phyloP scores from a whole-genome alignment of 2,329 filamentous ascomycete species.

The Pestalotiopsis sp. region DNA sequence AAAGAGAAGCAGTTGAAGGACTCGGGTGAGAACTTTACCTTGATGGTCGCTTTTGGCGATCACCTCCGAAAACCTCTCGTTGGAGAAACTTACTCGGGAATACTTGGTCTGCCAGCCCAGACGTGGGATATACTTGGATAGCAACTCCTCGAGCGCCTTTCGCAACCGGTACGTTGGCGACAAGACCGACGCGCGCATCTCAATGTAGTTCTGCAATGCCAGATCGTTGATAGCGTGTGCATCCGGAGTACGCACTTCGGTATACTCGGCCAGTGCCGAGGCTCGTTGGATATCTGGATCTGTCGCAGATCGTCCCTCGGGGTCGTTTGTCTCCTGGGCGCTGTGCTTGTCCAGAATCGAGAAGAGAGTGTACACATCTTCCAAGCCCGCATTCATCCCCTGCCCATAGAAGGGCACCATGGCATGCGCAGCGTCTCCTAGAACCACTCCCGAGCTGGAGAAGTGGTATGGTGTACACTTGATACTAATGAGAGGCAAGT shows the following conservation, averaged over 20 bases:
- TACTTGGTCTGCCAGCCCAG: conserved; percentile 94
- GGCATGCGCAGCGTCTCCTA: conserved; percentile 94
- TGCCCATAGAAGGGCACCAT: conserved; percentile 99
- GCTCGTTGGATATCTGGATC: conserved; percentile 65
- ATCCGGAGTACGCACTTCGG: conserved; percentile 72
- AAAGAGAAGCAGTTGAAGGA: conserved; percentile 39
- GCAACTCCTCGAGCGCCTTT: conserved; percentile 83
- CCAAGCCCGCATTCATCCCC: conserved; percentile 95
- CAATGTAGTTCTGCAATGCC: conserved; percentile 86
- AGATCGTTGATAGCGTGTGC: conserved; percentile 91
- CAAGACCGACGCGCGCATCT: conserved; percentile 88
- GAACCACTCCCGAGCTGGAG: conserved; percentile 73
- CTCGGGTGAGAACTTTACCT: conserved; percentile 58
- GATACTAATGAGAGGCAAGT: conserved; percentile 89
- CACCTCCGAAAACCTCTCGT: conserved; percentile 87
- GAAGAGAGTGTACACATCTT: conserved; percentile 91
- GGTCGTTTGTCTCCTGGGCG: conserved; percentile 46
- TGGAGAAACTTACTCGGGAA: conserved; percentile 88
- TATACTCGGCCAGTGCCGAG: conserved; percentile 77
- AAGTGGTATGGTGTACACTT: conserved; percentile 92
- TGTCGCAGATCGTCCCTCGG: conserved; percentile 17
- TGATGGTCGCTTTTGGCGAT: conserved; percentile 71
- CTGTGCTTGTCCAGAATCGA: conserved; percentile 73
- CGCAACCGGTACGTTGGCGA: conserved; percentile 77
- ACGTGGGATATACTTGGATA: conserved; percentile 75